Evolutionary conservation across 495 filamentous ascomycete species (phyloP).

Genomic region (Trichocladium uniseriatum): DNA sequence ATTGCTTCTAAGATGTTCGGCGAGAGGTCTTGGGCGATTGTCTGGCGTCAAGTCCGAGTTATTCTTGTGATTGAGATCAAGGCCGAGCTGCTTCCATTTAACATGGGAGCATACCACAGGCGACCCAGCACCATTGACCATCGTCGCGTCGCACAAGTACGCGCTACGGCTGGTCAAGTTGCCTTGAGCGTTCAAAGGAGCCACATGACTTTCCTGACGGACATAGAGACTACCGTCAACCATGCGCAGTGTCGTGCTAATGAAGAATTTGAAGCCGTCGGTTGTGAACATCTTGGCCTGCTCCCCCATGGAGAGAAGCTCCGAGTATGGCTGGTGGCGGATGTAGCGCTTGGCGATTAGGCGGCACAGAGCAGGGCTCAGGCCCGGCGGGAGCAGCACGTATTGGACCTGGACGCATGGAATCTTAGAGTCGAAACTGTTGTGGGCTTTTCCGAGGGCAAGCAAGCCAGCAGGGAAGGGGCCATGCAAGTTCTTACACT

Average conservation of each 20-base stretch:
- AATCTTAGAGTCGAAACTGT: no score
- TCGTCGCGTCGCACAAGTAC: background rate
- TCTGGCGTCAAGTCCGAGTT: no score
- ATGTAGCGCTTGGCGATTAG: background rate
- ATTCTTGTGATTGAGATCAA: background rate
- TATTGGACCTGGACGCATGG: no score
- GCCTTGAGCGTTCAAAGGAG: background rate
- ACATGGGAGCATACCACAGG: background rate
- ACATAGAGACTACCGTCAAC: background rate
- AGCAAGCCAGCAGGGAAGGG: background rate
- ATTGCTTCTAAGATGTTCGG: no score
- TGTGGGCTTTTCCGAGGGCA: no score
- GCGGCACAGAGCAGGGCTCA: background rate
- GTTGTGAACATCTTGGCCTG: background rate
- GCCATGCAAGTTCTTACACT: background rate
- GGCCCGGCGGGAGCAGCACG: background rate
- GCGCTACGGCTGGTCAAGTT: background rate
- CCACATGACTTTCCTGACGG: background rate
- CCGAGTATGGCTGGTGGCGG: background rate
- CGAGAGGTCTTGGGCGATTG: no score
- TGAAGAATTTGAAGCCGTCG: background rate
- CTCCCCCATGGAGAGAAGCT: background rate
- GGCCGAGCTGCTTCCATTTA: background rate
- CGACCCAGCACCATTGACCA: background rate
- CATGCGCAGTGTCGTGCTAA: background rate